These are phyloP conservation scores for Penicillium argentinense DNA, from an alignment of 495 filamentous ascomycete species.

Conservation along the genomic window DNA sequence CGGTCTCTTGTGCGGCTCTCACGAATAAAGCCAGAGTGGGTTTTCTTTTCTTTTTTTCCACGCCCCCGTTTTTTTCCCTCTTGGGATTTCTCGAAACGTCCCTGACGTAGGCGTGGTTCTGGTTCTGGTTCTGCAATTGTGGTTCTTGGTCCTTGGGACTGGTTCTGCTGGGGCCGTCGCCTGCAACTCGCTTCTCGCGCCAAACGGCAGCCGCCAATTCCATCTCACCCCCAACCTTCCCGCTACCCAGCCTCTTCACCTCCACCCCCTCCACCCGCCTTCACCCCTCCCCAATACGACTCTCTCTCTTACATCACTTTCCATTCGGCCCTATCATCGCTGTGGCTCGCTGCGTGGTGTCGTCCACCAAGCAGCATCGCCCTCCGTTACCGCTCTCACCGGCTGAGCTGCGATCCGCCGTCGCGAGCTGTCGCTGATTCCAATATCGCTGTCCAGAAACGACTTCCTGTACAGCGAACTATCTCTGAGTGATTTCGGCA, in stretches of 20 bases:
- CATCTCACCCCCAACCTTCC: constrained; percentile 31
- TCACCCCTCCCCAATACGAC: constrained; percentile 4
- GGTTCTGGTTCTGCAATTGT: background rate
- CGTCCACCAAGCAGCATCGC: constrained; percentile 29
- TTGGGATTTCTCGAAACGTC: too few species aligned
- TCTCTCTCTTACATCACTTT: background rate
- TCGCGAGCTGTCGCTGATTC: constrained; percentile 18
- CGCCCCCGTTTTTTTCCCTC: too few species aligned
- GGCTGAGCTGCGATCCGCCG: constrained; percentile 13
- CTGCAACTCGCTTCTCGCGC: constrained; percentile 42
- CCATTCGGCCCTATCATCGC: constrained; percentile 10
- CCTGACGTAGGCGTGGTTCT: too few species aligned
- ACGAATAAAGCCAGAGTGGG: too few species aligned
- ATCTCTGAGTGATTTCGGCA: background rate
- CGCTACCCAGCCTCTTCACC: constrained; percentile 29
- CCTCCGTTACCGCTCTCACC: constrained; percentile 16
- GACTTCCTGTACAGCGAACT: background rate
- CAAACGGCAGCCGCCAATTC: constrained; percentile 34
- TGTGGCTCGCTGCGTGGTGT: constrained; percentile 31
- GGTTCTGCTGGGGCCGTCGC: constrained; percentile 29
- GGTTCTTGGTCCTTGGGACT: background rate
- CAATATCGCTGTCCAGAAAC: constrained; percentile 3
- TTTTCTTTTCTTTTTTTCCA: too few species aligned
- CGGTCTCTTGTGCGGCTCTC: too few species aligned
- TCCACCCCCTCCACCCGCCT: constrained; percentile 4